Evolutionary conservation across 2,329 filamentous ascomycete species (phyloP), one percentile per base, ranked within the genome.

Genomic region (Verticillium alfalfae): DNA sequence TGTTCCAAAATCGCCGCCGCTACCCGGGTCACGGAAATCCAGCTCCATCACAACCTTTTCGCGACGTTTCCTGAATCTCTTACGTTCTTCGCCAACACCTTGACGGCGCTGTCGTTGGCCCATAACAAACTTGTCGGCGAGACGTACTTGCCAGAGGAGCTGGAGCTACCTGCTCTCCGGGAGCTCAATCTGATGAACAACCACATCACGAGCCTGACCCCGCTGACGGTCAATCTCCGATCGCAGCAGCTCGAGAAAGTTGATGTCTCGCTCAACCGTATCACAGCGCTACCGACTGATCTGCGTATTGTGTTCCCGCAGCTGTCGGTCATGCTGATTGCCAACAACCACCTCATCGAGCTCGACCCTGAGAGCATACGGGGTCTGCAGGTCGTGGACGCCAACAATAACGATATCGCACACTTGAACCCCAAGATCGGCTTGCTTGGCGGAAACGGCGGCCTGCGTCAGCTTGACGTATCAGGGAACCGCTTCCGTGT

Each of bases 401-500:
- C 92, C 9, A 87, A 86, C 66, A 93, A 92, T 73, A 98, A 98
- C 70, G 89, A 94, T 58, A 92, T 98, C 65, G 84, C 85, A n/a
- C 85, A 86, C 56, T 78, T 98, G 15, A 91, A 95, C 63, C 90
- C 93, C 0, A 86, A 88, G 8, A 82, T 98, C 12, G 94, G 94
- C 0, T 78, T 96, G 13, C 79, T 96, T 0, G 88, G 88, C 31
- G 88, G 88, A 1, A 80, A 73, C 5, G 80, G 81, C 2, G 77
- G 87, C 68, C 65, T 86, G 76, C 78, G 90, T 81, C 74, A 84
- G 60, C 78, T 97, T 10, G 89, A 96, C 57, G 89, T 97, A 4
- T 85, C 85, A 34, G 93, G 93, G 0, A 98, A 98, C 72, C 83
- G 88, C 37, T 98, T 98, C 76, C 84, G 92, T 37, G 92, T 97